Percentiles rank a stretch among this genome's conserved stretches.
These are phyloP conservation scores for Sclerotinia subarctica DNA, from an alignment of 2,329 filamentous ascomycete species.

Conservation along the genomic window DNA sequence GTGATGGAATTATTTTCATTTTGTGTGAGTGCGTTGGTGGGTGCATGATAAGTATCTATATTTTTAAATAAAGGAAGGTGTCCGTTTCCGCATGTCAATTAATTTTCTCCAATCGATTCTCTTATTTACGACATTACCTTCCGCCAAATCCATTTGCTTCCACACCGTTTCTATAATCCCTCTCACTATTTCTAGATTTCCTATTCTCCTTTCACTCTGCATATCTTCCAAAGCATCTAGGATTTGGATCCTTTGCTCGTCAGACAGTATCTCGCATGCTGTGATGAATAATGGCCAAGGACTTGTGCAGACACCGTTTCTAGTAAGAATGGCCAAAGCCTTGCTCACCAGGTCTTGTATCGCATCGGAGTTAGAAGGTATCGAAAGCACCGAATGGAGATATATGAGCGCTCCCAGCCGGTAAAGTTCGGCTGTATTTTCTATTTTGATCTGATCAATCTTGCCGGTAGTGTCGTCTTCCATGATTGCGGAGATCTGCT, in stretches of 20 bases:
- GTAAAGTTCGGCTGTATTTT: conserved; percentile 47
- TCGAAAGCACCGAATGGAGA: conserved; percentile 34
- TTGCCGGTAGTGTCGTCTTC: conserved; percentile 35
- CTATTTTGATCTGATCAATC: conserved; percentile 35
- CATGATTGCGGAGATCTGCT: conserved; percentile 34
- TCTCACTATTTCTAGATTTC: conserved; percentile 46
- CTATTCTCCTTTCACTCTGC: conserved; percentile 44
- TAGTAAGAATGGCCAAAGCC: conserved; percentile 41
- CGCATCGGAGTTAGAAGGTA: conserved; percentile 29
- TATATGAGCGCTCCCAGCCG: conserved; percentile 47
- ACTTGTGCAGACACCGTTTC: conserved; percentile 45
- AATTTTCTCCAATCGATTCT: conserved; percentile 21
- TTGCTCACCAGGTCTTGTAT: conserved; percentile 30
- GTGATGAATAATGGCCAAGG: conserved; percentile 50
- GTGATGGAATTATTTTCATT: background rate
- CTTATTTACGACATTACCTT: background rate
- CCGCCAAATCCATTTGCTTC: conserved; percentile 45
- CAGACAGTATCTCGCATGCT: conserved; percentile 45
- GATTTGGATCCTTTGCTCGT: conserved; percentile 44
- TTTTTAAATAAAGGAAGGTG: conserved; percentile 20
- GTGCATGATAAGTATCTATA: conserved; percentile 15
- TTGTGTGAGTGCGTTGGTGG: background rate
- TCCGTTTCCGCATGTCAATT: conserved; percentile 13
- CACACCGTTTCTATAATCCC: conserved; percentile 46
- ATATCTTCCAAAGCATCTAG: conserved; percentile 44